phyloP scores from a whole-genome alignment of 257 asterid species.

The Salvia splendens region DNA sequence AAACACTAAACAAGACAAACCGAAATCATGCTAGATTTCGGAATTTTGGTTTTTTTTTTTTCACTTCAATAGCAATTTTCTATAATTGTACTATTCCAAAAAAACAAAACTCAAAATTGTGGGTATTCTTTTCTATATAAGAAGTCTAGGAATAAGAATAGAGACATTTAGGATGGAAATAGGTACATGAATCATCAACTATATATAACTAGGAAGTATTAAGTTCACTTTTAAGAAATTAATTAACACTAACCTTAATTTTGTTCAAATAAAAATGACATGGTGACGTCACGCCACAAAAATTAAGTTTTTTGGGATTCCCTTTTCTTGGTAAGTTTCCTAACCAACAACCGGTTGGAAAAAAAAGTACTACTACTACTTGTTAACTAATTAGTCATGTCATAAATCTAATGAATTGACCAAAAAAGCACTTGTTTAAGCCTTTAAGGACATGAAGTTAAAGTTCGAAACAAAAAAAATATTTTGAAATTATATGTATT shows the following conservation, averaged over 20 bases:
- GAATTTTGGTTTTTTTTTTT: slow-evolving; percentile 18
- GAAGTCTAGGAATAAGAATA: not conserved
- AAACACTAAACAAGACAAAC: slow-evolving; percentile 4
- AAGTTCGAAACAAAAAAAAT: no score
- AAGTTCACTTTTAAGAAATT: not conserved
- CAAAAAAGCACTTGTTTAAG: no score
- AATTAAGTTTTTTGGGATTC: not conserved
- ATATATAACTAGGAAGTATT: not conserved
- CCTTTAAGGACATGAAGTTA: no score
- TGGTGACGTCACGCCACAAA: not conserved
- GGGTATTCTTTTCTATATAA: not conserved
- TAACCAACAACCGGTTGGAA: slow-evolving; percentile 24
- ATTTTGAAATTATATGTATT: no score
- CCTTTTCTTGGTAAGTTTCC: slow-evolving; percentile 27
- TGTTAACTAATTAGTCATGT: no score
- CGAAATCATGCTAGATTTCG: slow-evolving; percentile 12
- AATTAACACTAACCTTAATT: not conserved
- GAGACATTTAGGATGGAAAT: not conserved
- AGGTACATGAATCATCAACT: not conserved
- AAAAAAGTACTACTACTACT: not conserved
- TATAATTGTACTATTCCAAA: not conserved
- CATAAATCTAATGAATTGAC: no score
- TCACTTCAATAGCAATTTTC: not conserved
- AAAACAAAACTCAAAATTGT: not conserved
- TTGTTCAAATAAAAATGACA: slow-evolving; percentile 5